Evolutionary conservation across 2,329 filamentous ascomycete species (phyloP).

Genomic region (Macrophomina phaseolina): DNA sequence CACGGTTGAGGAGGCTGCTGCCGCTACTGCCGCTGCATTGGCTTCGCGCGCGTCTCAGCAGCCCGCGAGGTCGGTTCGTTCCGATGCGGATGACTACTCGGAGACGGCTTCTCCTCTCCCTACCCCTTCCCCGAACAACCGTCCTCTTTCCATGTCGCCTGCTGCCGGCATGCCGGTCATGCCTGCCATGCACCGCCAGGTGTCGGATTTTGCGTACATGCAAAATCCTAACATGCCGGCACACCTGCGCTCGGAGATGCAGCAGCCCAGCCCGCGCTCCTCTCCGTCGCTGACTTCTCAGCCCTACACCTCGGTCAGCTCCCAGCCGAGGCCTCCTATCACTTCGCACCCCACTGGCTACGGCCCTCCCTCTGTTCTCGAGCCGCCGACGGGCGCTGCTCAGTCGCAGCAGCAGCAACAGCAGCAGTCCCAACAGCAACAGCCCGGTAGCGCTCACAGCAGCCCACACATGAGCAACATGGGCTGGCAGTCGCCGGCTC

Average conservation of each 20-base stretch:
- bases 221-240: slow-evolving; percentile 79
- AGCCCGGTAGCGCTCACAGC: slow-evolving; percentile 71
- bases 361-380: slow-evolving; percentile 82
- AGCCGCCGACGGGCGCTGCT: slow-evolving; percentile 71
- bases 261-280: slow-evolving; percentile 70
- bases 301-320: slow-evolving; percentile 62
- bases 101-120: slow-evolving; percentile 75
- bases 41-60: slow-evolving; percentile 60
- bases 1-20: slow-evolving; percentile 91
- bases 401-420: slow-evolving; percentile 77
- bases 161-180: slow-evolving; percentile 74
- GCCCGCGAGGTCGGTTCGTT: slow-evolving; percentile 61
- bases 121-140: slow-evolving; percentile 83
- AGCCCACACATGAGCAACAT: slow-evolving; percentile 85
- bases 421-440: slow-evolving; percentile 75
- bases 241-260: slow-evolving; percentile 78
- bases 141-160: slow-evolving; percentile 80
- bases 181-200: slow-evolving; percentile 70
- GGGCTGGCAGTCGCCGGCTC: slow-evolving; percentile 86
- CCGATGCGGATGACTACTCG: slow-evolving; percentile 74
- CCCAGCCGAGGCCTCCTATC: slow-evolving; percentile 60
- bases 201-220: slow-evolving; percentile 76
- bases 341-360: slow-evolving; percentile 87
- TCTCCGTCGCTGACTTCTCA: slow-evolving; percentile 69
- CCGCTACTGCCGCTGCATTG: slow-evolving; percentile 83